Evolutionary conservation across 306 rosid genomes (phyloP).

Genomic region (Mimosa bimucronata): DNA sequence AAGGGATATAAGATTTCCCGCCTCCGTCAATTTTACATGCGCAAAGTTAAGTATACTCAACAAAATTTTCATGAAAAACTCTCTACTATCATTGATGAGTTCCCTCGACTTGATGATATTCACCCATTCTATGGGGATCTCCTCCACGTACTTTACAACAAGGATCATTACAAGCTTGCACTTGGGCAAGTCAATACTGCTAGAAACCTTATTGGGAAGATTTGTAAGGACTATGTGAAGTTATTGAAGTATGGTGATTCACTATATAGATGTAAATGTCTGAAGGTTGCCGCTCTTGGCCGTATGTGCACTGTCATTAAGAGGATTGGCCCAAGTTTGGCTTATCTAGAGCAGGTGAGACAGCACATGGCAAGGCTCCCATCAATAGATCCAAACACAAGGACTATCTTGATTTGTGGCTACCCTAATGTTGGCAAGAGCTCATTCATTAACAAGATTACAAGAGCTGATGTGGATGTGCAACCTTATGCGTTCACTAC

Average conservation of each 20-base stretch:
- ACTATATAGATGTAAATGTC: slow-evolving; percentile 73
- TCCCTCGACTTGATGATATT: slow-evolving; percentile 79
- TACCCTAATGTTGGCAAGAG: slow-evolving; percentile 95
- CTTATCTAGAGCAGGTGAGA: slow-evolving; percentile 86
- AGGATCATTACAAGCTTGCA: slow-evolving; percentile 95
- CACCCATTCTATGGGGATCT: slow-evolving; percentile 89
- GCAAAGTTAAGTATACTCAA: slow-evolving; percentile 86
- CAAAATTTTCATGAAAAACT: slow-evolving; percentile 76
- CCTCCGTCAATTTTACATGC: slow-evolving; percentile 83
- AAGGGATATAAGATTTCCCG: slow-evolving; percentile 83
- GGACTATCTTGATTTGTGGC: slow-evolving; percentile 84
- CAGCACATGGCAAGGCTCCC: slow-evolving; percentile 97
- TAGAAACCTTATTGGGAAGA: slow-evolving; percentile 78
- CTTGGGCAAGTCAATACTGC: slow-evolving; percentile 91
- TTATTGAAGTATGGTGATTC: slow-evolving; percentile 88
- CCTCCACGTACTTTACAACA: slow-evolving; percentile 86
- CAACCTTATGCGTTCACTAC: slow-evolving; percentile 96
- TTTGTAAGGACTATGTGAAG: slow-evolving; percentile 79
- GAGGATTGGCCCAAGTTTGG: slow-evolving; percentile 86
- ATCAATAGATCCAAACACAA: slow-evolving; percentile 77
- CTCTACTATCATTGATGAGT: slow-evolving; percentile 75
- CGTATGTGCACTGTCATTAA: slow-evolving; percentile 93
- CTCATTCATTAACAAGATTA: slow-evolving; percentile 86
- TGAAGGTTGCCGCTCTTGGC: slow-evolving; percentile 92
- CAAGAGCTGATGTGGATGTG: slow-evolving; percentile 92